Evolutionary conservation across 441 rosid species (phyloP), one percentile per base, ranked within the genome.

Genomic region (Populus hybrid): DNA sequence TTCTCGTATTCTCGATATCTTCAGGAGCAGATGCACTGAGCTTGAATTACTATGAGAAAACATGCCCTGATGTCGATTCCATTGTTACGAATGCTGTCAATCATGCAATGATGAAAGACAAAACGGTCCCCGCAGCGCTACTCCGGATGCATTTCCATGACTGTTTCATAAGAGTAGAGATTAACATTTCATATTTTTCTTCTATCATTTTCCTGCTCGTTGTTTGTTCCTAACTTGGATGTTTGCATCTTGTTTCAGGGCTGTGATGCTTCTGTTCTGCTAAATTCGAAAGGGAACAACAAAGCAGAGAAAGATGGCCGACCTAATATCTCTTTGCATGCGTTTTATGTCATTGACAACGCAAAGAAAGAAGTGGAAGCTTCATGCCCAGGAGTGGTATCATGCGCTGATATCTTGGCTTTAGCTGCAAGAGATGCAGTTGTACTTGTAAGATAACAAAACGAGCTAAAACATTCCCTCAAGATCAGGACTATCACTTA

Each of bases 61-160:
- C 87, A 28, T 93, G 98, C 74, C 94, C 95, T 31, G 7, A 77
- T 40, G 86, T 87, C 6, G 97, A 90, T 74, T 69, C 86, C 20
- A 81, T 84, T 16, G 88, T 90, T 42, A 83, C 68, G 21, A 33
- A 76, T 11, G 87, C 79, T 33, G 90, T 89, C 72, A 82, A 84
- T 64, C 78, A 82, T 23, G 86, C 89, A 4, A 80, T 85, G 69
- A 71, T 33, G 23, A 69, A 23, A 1, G 87, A 89, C 76, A 84
- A 84, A 7, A 79, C 85, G 70, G 88, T 69, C 38, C 90, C 93
- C 18, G 90, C 97, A 3, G 75, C 84, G 64, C 81, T 92, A 71
- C 91, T 94, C 42, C 84, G 97, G 81, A 88, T 94, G 71, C 97
- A 90, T 21, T 94, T 92, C 85, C 96, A 91, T 9, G 96, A 94